Evolutionary conservation across 1,139 yeast species (phyloP), one percentile per base, ranked within the genome.

Genomic region (Pichia inconspicua): DNA sequence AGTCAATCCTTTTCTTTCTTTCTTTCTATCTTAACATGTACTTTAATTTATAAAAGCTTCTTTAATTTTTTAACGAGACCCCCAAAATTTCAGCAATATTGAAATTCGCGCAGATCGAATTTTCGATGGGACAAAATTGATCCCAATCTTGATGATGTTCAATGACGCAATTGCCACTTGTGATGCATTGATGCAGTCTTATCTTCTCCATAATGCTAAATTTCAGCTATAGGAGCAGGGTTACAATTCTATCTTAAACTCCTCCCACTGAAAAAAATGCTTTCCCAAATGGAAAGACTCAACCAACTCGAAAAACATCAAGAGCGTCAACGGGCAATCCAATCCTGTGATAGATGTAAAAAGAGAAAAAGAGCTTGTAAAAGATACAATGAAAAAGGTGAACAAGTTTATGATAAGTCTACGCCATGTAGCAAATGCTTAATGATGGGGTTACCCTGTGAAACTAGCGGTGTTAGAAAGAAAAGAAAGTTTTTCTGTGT

Each of bases 271-370:
- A 30, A 30, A 30, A 30, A 30, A 2, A 30, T 30, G 34, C 34
- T n/a, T 19, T 9, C n/a, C 9, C 9, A 17, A 12, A 40, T n/a
- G 5, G 17, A n/a, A 15, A 30, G 17, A 12, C 15, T 17, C 27
- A 30, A 35, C 6, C 35, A 30, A 10, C 35, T 17, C 5, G 7
- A 30, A 43, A 43, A 35, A 17, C 34, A 30, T 30, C 34, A 30
- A 11, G n/a, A 25, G 3, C 34, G 53, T 12, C 63, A 56, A 40
- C 47, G 71, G 30, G 69, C 69, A 0, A 57, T 62, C 5, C 68
- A 59, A 54, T 62, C 68, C 37, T 71, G 75, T 54, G 74, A 71
- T 49, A 57, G 72, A 15, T 71, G 75, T 55, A 70, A 68, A 51
- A 48, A 53, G 15, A 58, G 66, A 42, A 71, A 71, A 56, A 60